These are phyloP conservation scores for Fraxinus greggii DNA, from an alignment of 305 asterid genomes.

Conservation along the genomic window DNA sequence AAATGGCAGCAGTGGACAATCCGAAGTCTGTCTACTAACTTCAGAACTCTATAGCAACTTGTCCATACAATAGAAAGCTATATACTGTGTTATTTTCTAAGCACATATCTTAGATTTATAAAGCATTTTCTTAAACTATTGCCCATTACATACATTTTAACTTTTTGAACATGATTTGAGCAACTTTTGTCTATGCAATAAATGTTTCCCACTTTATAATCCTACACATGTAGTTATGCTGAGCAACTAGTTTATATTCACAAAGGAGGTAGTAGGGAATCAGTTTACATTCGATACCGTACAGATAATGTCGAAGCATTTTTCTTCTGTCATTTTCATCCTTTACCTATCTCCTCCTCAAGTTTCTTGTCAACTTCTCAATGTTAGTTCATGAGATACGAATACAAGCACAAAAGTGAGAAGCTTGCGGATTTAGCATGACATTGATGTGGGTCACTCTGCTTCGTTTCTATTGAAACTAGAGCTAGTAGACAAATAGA, in stretches of 20 bases:
- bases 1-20: not conserved
- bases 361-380: constrained; percentile 2
- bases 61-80: not conserved
- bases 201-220: not conserved
- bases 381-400: not conserved
- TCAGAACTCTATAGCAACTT: not conserved
- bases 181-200: not conserved
- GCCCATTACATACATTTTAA: not conserved
- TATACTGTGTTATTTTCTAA: not conserved
- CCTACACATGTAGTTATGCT: not conserved
- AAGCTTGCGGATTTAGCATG: not conserved
- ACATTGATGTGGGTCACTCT: not conserved
- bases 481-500: constrained; percentile 9
- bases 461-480: not conserved
- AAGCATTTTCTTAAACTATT: not conserved
- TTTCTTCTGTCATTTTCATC: not conserved
- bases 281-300: not conserved
- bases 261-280: not conserved
- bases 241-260: not conserved
- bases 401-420: not conserved
- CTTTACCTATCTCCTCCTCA: not conserved
- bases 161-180: not conserved
- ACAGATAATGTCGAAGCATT: not conserved
- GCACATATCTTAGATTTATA: not conserved
- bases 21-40: not conserved